Percentiles rank a stretch among this genome's conserved stretches.
Conservation (phyloP, 805 yeast genomes). For the Ogataea degrootiae region DNA sequence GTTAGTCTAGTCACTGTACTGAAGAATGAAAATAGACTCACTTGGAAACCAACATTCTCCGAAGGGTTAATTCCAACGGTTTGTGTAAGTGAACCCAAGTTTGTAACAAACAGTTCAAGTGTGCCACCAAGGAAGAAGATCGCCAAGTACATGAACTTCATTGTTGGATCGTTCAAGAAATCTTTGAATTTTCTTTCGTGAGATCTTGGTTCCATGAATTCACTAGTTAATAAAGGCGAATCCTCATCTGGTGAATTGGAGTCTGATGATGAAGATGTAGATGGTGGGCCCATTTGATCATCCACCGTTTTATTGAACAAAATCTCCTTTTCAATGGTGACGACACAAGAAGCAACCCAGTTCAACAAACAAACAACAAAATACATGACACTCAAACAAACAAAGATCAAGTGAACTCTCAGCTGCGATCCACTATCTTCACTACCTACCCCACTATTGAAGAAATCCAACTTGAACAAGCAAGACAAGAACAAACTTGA, state of each 20-base stretch:
- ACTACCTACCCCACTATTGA: constrained; percentile 17
- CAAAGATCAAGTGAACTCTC: constrained; percentile 49
- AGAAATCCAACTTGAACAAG: constrained; percentile 41
- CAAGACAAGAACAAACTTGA: constrained; percentile 75
- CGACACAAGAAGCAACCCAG: constrained; percentile 61
- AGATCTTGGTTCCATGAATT: constrained; percentile 23
- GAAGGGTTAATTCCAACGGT: constrained; percentile 26
- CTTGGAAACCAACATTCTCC: constrained; percentile 12
- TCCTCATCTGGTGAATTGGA: constrained; percentile 19
- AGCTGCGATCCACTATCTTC: constrained; percentile 18
- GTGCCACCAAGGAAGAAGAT: constrained; percentile 74
- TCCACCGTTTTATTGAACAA: constrained; percentile 30
- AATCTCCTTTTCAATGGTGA: constrained; percentile 50
- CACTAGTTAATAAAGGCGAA: constrained; percentile 30
- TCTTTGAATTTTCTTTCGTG: constrained; percentile 23
- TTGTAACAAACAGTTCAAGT: constrained; percentile 76
- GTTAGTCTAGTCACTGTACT: constrained; percentile 26
- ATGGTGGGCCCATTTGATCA: constrained; percentile 5
- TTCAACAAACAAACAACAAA: constrained; percentile 52
- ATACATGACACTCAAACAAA: constrained; percentile 48
- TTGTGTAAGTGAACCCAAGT: constrained; percentile 65
- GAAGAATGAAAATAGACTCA: constrained; percentile 18
- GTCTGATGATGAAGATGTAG: no score
- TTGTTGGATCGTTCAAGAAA: constrained; percentile 47
- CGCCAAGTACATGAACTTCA: constrained; percentile 57